These are phyloP conservation scores for Pleurotus citrinopileatus DNA, from an alignment of 768 basidiomycete genomes.

Conservation along the genomic window DNA sequence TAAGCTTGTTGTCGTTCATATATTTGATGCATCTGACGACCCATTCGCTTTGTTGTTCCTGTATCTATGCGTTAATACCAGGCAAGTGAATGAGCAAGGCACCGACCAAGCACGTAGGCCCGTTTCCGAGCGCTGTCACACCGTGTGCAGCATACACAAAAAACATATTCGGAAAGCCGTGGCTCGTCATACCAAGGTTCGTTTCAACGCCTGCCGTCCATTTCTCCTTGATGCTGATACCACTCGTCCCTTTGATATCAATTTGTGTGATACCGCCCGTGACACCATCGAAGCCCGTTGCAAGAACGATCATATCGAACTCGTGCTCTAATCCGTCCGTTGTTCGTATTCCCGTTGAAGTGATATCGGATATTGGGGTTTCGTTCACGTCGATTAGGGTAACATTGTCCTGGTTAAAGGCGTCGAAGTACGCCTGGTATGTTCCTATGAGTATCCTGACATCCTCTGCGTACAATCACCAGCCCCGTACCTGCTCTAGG, in stretches of 20 bases:
- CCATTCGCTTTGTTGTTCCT: constrained; percentile 19
- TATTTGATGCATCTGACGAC: constrained; percentile 11
- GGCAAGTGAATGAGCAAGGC: too few species aligned
- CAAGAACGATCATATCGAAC: constrained; percentile 16
- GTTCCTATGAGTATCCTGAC: too few species aligned
- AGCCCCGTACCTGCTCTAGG: constrained; percentile 18
- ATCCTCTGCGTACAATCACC: too few species aligned
- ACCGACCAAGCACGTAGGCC: constrained; percentile 14
- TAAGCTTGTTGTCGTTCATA: constrained; percentile 7
- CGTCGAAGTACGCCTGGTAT: constrained; percentile 10
- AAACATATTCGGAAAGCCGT: constrained; percentile 16
- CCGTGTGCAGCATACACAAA: constrained; percentile 16
- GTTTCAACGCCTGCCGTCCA: constrained; percentile 15
- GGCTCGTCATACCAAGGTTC: constrained; percentile 14
- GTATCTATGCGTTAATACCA: not conserved
- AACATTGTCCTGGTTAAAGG: constrained; percentile 14
- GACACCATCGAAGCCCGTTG: constrained; percentile 17
- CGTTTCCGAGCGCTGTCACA: constrained; percentile 13
- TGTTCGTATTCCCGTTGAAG: constrained; percentile 11
- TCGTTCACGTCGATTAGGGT: constrained; percentile 14
- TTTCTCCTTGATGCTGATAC: constrained; percentile 12
- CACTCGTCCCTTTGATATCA: constrained; percentile 15
- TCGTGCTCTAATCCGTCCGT: constrained; percentile 12
- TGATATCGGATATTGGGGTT: constrained; percentile 15
- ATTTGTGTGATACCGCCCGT: constrained; percentile 13